A percentile compares a stretch with the other conserved stretches of the same genome.
Conservation (phyloP, 2,329 filamentous ascomycete species). For the Davidsoniella neocaledoniae region DNA sequence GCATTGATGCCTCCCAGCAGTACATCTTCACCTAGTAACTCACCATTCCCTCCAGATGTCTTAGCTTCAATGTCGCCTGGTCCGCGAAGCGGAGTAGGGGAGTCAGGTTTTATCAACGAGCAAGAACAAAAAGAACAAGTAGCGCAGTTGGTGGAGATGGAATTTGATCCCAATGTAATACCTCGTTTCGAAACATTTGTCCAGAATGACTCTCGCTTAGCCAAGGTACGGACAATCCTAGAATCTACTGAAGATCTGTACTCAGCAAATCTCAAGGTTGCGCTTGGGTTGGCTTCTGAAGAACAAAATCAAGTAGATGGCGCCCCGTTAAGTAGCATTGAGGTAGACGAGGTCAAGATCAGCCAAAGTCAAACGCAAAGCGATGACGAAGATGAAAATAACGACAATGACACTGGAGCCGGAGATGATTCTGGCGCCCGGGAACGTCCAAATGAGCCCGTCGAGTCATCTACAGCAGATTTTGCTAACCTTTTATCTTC, state of each 20-base stretch:
- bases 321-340: slow-evolving; percentile 29
- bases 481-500: not conserved
- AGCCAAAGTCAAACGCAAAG: slow-evolving; percentile 3
- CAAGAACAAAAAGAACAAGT: slow-evolving; percentile 60
- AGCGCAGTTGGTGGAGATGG: slow-evolving; percentile 43
- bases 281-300: slow-evolving; percentile 24
- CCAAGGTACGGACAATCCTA: slow-evolving; percentile 54
- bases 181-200: slow-evolving; percentile 50
- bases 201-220: slow-evolving; percentile 32
- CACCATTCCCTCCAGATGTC: slow-evolving; percentile 49
- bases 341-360: slow-evolving; percentile 49
- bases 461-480: not conserved
- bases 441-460: not conserved
- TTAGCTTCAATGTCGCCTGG: slow-evolving; percentile 76
- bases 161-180: slow-evolving; percentile 33
- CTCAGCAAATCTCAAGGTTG: slow-evolving; percentile 43
- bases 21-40: slow-evolving; percentile 20
- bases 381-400: not conserved
- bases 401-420: not conserved
- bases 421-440: not conserved
- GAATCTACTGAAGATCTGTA: slow-evolving; percentile 82
- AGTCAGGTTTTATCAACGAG: slow-evolving; percentile 84
- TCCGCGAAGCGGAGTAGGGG: slow-evolving; percentile 33
- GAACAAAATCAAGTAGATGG: slow-evolving; percentile 15
- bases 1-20: not conserved